Conservation (phyloP, 2,329 filamentous ascomycete species). For the Venturia asperata region DNA sequence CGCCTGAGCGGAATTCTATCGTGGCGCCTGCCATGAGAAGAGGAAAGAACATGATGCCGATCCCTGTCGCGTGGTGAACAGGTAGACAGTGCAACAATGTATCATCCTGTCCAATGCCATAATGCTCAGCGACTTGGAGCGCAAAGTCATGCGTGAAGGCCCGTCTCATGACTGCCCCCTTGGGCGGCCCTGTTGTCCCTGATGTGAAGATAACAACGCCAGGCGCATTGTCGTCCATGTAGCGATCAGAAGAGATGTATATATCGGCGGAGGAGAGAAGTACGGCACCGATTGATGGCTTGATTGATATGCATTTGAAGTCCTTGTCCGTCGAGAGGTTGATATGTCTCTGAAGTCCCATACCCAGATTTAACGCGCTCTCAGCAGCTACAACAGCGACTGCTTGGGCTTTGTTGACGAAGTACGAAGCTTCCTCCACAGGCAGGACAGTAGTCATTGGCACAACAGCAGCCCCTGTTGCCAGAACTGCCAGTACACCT, state of each 20-base stretch:
- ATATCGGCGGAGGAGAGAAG: constrained; percentile 30
- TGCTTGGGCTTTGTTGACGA: constrained; percentile 35
- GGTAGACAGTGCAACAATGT: constrained; percentile 31
- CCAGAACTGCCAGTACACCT: constrained; percentile 42
- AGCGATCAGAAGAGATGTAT: constrained; percentile 36
- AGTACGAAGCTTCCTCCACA: constrained; percentile 41
- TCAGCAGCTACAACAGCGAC: constrained; percentile 35
- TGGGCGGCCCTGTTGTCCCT: constrained; percentile 42
- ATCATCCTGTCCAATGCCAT: constrained; percentile 29
- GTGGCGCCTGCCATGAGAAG: constrained; percentile 29
- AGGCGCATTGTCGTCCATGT: constrained; percentile 35
- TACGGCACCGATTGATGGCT: constrained; percentile 29
- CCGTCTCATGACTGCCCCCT: constrained; percentile 40
- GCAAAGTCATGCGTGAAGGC: constrained; percentile 34
- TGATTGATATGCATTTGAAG: constrained; percentile 35
- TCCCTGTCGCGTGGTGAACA: constrained; percentile 33
- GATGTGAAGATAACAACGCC: constrained; percentile 42
- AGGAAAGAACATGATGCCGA: constrained; percentile 33
- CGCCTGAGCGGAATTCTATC: constrained; percentile 32
- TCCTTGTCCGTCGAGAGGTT: constrained; percentile 26
- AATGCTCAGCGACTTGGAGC: constrained; percentile 30
- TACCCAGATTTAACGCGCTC: constrained; percentile 27
- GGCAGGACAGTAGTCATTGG: constrained; percentile 39
- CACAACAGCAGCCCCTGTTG: constrained; percentile 42
- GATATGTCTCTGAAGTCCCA: constrained; percentile 27